Evolutionary conservation across 495 filamentous ascomycete species (phyloP), one percentile per base, ranked within the genome.

Genomic region (Evansstolkia leycettana): DNA sequence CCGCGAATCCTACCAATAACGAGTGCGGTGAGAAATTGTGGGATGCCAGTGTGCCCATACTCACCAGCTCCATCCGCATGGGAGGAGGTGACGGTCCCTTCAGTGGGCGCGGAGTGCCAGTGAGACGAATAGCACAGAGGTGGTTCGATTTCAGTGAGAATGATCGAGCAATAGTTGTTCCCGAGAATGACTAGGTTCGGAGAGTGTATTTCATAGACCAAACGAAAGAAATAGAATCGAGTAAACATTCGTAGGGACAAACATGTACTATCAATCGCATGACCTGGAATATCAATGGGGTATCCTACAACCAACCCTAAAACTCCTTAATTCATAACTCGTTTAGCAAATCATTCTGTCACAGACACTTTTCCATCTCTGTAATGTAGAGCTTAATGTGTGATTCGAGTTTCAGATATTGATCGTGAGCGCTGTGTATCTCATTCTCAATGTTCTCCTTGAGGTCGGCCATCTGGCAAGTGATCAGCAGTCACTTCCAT

Each of bases 381-480:
- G 80, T 93, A 54, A 96, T 90, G 65, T 98, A 98, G 39, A 94
- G 69, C 57, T 84, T 88, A 52, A 98, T 93, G 58, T 98, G 90
- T 17, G 84, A 78, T 59, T 95, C 89, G 71, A 96, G 75, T 71
- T 93, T 94, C 48, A 92, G 65, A 57, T 90, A 96, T 66, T 96
- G 84, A 34, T 88, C 85, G 38, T 92, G 78, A 1, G 90, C 84
- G 12, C 66, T 68, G 40, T 83, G 81, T 8, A 95, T 79, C 61
- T 98, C 90, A 38, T 76, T 84, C 51, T 96, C 92, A 38, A 96
- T 90, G 42, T 89, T 94, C 55, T 95, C 90, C 46, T 90, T 95
- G 29, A 96, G 68, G 56, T 96, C 90, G 19, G 77, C 76, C 90
- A 96, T 98, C 87, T 96, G 53, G 34, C 31, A 12, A 34, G 5